Evolutionary conservation across 345 rosid species (phyloP).

Genomic region (Gossypium raimondii): DNA sequence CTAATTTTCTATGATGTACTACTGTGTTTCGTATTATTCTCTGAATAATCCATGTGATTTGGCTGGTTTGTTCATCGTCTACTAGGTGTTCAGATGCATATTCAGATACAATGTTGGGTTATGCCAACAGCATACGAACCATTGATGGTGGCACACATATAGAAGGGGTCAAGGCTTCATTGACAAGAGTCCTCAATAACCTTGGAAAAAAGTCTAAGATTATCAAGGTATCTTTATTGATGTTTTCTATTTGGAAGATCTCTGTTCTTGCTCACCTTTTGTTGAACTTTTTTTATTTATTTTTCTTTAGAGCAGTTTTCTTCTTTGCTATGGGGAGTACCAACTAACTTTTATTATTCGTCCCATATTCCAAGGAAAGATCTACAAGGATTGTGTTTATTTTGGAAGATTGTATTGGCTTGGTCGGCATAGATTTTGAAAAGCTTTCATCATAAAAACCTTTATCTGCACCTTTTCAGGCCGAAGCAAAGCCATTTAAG

Average conservation of each 20-base stretch:
- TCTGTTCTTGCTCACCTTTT: background rate
- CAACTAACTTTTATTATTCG: background rate
- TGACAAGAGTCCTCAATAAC: constrained; percentile 84
- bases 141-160: constrained; percentile 98
- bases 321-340: background rate
- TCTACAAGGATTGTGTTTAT: background rate
- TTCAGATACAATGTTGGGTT: constrained; percentile 92
- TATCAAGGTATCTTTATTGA: constrained; percentile 57
- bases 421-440: background rate
- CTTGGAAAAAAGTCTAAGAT: constrained; percentile 82
- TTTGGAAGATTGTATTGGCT: background rate
- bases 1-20: background rate
- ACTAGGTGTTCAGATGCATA: constrained; percentile 95
- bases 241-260: background rate
- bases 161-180: constrained; percentile 83
- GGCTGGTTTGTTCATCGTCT: constrained; percentile 22
- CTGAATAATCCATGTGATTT: constrained; percentile 14
- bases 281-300: background rate
- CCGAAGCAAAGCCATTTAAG: background rate
- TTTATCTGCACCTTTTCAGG: background rate
- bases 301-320: constrained; percentile 6
- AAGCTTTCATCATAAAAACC: constrained; percentile 1
- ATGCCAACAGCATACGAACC: constrained; percentile 94
- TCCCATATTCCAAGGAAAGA: background rate
- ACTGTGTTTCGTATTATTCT: background rate